Evolutionary conservation across 225 moss, liverwort and hornwort genomes (phyloP).

Genomic region (Neckera pumila): DNA sequence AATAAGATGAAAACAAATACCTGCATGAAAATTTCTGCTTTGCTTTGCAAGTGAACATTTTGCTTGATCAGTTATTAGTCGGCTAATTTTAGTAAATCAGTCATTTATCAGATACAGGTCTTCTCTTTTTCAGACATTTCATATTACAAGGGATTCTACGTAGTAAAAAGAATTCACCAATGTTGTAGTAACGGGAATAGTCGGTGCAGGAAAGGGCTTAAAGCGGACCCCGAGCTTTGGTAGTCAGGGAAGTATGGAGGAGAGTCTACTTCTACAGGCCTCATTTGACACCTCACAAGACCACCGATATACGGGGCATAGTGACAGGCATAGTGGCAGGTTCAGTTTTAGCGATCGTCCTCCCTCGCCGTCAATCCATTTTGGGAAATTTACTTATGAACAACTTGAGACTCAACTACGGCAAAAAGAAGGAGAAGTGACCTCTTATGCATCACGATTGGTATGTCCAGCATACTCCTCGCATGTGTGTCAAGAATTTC

Average conservation of each 20-base stretch:
- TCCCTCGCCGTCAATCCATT: slow-evolving; percentile 74
- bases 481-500: neutral
- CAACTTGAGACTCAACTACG: slow-evolving; percentile 87
- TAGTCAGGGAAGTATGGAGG: slow-evolving; percentile 81
- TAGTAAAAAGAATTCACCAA: neutral
- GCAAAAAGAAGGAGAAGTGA: slow-evolving; percentile 92
- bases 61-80: neutral
- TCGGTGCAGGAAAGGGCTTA: slow-evolving; percentile 45
- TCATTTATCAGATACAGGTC: neutral
- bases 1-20: neutral
- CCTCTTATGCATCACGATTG: slow-evolving; percentile 85
- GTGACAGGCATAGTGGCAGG: slow-evolving; percentile 64
- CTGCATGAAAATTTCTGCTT: neutral
- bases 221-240: slow-evolving; percentile 72
- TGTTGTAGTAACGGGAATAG: neutral
- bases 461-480: slow-evolving; percentile 26
- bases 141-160: neutral
- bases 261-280: slow-evolving; percentile 56
- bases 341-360: slow-evolving; percentile 90
- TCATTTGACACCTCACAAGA: slow-evolving; percentile 56
- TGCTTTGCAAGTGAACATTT: neutral
- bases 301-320: slow-evolving; percentile 43
- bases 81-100: neutral
- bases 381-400: slow-evolving; percentile 68
- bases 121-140: neutral